These are phyloP conservation scores for Acaromyces ingoldii DNA, from an alignment of 1,284 basidiomycete genomes.

Conservation along the genomic window DNA sequence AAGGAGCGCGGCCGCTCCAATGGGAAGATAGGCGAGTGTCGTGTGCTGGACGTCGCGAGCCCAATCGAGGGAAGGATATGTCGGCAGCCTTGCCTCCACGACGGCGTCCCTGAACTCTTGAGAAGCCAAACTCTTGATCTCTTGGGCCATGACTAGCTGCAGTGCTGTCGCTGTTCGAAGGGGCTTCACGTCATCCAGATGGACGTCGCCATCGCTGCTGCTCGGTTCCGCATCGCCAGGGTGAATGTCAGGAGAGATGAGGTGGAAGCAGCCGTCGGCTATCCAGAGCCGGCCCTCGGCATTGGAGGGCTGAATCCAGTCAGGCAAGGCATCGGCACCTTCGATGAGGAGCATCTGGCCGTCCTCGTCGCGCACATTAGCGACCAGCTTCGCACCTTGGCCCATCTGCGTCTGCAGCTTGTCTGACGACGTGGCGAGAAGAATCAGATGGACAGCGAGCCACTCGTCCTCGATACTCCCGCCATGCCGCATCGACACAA, in stretches of 20 bases:
- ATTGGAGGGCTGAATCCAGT: constrained; percentile 86
- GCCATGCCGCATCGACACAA: constrained; percentile 71
- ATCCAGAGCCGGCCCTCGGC: constrained; percentile 94
- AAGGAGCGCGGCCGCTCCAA: constrained; percentile 70
- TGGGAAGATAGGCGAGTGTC: constrained; percentile 73
- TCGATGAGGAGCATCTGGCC: constrained; percentile 96
- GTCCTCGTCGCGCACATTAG: constrained; percentile 71
- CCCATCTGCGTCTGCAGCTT: too few relatives aligned
- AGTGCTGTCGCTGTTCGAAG: neutral
- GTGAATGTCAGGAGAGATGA: constrained; percentile 69
- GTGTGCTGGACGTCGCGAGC: constrained; percentile 58
- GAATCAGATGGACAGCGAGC: constrained; percentile 75
- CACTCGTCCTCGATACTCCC: constrained; percentile 95
- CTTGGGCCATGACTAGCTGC: neutral
- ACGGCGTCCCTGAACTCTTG: neutral
- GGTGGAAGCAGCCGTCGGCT: constrained; percentile 70
- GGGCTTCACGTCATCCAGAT: neutral
- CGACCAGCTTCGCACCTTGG: constrained; percentile 30
- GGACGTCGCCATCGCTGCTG: neutral
- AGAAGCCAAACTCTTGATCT: neutral
- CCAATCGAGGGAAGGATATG: constrained; percentile 2
- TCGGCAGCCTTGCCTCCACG: neutral
- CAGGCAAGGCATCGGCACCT: constrained; percentile 80
- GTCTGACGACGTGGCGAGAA: constrained; percentile 74
- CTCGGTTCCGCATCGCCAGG: constrained; percentile 52